Evolutionary conservation across 31 red algal species (phyloP).

Genomic region (Porphyra umbilicalis): DNA sequence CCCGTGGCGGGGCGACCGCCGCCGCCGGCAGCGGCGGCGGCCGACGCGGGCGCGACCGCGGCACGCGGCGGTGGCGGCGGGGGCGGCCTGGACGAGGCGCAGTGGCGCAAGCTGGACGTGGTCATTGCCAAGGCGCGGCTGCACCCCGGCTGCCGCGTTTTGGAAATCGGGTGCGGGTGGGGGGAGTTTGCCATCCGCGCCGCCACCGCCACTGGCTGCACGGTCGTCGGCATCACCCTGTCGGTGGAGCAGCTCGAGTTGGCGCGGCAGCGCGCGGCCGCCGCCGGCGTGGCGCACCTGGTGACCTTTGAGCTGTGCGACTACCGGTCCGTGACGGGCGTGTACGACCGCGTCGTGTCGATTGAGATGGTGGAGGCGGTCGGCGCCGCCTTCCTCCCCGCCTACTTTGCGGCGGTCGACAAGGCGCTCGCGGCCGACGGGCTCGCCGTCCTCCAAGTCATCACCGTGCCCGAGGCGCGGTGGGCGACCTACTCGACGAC

Average conservation of each 20-base stretch:
- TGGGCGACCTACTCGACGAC: conserved; percentile 58
- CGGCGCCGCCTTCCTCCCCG: conserved; percentile 79
- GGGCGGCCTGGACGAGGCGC: conserved; percentile 59
- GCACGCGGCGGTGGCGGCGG: not conserved
- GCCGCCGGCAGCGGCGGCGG: not conserved
- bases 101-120: conserved; percentile 60
- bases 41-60: not conserved
- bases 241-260: conserved; percentile 75
- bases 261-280: conserved; percentile 28
- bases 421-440: conserved; percentile 31
- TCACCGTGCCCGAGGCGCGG: conserved; percentile 86
- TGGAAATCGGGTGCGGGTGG: conserved; percentile 99
- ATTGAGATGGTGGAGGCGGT: conserved; percentile 98
- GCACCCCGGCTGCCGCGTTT: conserved; percentile 24
- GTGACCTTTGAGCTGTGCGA: conserved; percentile 70
- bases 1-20: not conserved
- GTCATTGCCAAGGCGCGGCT: conserved; percentile 61
- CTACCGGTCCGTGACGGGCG: conserved; percentile 49
- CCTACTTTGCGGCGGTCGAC: conserved; percentile 52
- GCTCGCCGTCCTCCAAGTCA: conserved; percentile 72
- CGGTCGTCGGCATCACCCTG: conserved; percentile 83
- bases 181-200: conserved; percentile 81
- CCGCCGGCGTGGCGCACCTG: conserved; percentile 45
- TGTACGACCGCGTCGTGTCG: conserved; percentile 82
- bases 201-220: conserved; percentile 34